Conservation (phyloP, 2,329 filamentous ascomycete genomes). For the Parastagonospora nodorum region DNA sequence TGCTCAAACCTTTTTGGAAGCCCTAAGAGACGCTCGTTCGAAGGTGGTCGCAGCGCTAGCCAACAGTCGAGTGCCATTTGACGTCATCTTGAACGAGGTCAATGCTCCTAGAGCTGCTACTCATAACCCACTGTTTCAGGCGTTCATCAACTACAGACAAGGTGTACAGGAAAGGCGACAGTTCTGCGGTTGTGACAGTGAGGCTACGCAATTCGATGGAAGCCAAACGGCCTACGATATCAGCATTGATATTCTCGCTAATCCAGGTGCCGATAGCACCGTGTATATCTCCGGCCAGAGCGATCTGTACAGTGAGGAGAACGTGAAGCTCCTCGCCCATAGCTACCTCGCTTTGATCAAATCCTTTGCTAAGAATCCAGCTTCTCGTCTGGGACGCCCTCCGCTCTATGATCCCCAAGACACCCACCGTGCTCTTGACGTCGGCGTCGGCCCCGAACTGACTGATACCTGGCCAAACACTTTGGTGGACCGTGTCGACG, state of each 20-base stretch:
- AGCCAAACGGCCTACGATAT: slow-evolving; percentile 18
- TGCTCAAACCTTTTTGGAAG: slow-evolving; percentile 18
- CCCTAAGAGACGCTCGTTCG: slow-evolving; percentile 13
- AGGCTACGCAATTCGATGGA: slow-evolving; percentile 19
- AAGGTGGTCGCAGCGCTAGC: slow-evolving; percentile 12
- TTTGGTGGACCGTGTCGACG: no score
- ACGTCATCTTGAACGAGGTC: slow-evolving; percentile 39
- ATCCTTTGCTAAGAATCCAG: no score
- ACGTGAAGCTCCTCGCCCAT: no score
- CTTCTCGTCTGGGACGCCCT: no score
- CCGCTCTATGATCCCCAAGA: no score
- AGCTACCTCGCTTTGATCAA: no score
- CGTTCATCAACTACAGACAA: slow-evolving; percentile 38
- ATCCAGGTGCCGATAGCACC: background rate
- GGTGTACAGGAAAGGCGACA: slow-evolving; percentile 1
- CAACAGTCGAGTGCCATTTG: slow-evolving; percentile 38
- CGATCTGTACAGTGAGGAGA: no score
- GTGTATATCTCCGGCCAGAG: no score
- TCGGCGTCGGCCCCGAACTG: no score
- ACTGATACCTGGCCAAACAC: no score
- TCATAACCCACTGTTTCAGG: slow-evolving; percentile 46
- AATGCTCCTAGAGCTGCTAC: slow-evolving; percentile 23
- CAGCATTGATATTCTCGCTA: slow-evolving; percentile 6
- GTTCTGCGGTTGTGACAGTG: slow-evolving; percentile 29
- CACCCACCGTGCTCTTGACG: no score